Conservation (phyloP, 2,329 filamentous ascomycete genomes). For the Xylariaceae sp. region DNA sequence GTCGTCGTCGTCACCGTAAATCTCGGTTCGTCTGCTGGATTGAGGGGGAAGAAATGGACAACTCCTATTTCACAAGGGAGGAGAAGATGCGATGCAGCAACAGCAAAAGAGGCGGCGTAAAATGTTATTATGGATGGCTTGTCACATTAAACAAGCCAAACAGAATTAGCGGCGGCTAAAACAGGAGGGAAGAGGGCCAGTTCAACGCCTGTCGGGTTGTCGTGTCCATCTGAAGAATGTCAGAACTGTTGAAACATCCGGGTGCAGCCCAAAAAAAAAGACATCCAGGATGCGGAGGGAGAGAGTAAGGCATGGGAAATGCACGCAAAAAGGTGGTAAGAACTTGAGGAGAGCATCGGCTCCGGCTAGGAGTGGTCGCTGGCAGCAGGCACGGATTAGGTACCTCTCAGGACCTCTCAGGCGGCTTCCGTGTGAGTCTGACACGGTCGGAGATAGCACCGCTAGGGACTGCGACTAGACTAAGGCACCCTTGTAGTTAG, state of each 20-base stretch:
- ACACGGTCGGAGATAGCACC: background rate
- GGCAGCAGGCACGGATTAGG: background rate
- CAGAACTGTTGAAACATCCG: slow-evolving; percentile 5
- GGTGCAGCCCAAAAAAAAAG: slow-evolving; percentile 4
- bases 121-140: background rate
- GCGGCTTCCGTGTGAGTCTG: too few relatives aligned
- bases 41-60: too few relatives aligned
- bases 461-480: too few relatives aligned
- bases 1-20: background rate
- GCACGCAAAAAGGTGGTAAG: background rate
- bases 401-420: background rate
- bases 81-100: slow-evolving; percentile 11
- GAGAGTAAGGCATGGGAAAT: background rate
- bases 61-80: background rate
- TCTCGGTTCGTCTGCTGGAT: background rate
- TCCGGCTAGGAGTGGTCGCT: background rate
- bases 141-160: slow-evolving; percentile 10
- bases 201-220: slow-evolving; percentile 6
- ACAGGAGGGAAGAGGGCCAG: background rate
- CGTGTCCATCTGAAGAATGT: slow-evolving; percentile 1
- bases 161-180: slow-evolving; percentile 6
- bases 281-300: background rate
- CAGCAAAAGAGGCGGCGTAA: background rate
- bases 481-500: background rate
- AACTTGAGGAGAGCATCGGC: background rate